Base-by-base conservation (phyloP, 2,329 filamentous ascomycete genomes). In the Immersiporthe knoxdaviesiana region DNA sequence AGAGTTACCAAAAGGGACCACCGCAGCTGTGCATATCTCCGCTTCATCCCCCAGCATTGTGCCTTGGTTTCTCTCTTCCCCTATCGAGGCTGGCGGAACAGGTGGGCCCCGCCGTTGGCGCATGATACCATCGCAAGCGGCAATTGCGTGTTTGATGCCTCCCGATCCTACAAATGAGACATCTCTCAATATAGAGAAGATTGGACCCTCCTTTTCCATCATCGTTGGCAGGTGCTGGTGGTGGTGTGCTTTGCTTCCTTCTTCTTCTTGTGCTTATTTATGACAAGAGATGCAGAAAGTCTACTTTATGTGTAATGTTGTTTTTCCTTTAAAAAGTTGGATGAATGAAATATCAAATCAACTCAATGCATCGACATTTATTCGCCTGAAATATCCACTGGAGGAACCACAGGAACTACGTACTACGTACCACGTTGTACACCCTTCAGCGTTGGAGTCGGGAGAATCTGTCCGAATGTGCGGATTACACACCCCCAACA, bases 51-150 rank as follows among this genome's bases (percentile, higher is more conserved):
- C 52, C 60, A 62, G 65, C 6, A n/a, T n/a, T 37, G 58, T 65
- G n/a, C 14, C 54, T 67, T 62, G 18, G n/a, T n/a, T 35, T 35
- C 24, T 50, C 63, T 62, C n/a, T 35, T 35, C 47, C 58, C 63
- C 56, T 66, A 47, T 52, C 64, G 47, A 39, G 66, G 61, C 24
- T 52, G 67, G 63, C 47, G 70, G 70, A 71, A 27, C 14, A 56
- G 27, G 52, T 56, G 52, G 52, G 24, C 70, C 70, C 70, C 70
- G 70, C 70, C 67, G 52, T 67, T 66, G 30, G 65, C 61, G 63
- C 60, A 71, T 69, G 70, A 65, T 71, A 71, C 67, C 64, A 71
- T 71, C 70, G 67, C 65, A 47, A 67, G 70, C 70, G 61, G 69
- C 67, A 67, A 71, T 71, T 56, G 67, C 70, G 70, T 67, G 63